phyloP scores from a whole-genome alignment of 2,329 filamentous ascomycete species.

The Rhexocercosporidium sp. region DNA sequence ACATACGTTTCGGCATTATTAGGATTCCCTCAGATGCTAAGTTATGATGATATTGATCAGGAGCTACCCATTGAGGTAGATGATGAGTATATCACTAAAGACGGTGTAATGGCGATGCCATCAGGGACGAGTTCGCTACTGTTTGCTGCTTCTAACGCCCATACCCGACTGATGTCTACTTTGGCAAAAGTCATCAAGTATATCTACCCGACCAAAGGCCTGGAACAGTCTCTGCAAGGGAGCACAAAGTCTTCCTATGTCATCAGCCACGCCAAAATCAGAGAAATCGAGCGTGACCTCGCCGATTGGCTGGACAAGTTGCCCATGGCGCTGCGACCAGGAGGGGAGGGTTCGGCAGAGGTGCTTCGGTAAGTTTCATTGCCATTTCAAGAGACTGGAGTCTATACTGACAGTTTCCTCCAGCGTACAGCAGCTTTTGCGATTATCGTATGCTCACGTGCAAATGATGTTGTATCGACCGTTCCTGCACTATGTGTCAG shows the following conservation, averaged over 20 bases:
- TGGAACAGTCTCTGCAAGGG: constrained; percentile 50
- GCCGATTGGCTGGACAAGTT: constrained; percentile 69
- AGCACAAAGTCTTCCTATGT: constrained; percentile 55
- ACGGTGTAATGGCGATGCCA: constrained; percentile 60
- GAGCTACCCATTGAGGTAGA: constrained; percentile 68
- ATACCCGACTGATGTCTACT: constrained; percentile 67
- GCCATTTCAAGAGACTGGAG: background rate
- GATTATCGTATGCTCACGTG: constrained; percentile 82
- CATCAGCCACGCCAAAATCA: constrained; percentile 67
- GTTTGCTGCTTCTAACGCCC: constrained; percentile 69
- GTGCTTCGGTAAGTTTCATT: constrained; percentile 70
- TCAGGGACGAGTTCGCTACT: constrained; percentile 58
- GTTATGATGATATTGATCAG: constrained; percentile 70
- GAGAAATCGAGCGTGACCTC: constrained; percentile 67
- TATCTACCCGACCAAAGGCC: constrained; percentile 67
- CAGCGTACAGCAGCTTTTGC: constrained; percentile 73
- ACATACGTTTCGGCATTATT: constrained; percentile 72
- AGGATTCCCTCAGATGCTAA: constrained; percentile 68
- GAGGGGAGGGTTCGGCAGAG: constrained; percentile 75
- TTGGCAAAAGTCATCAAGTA: constrained; percentile 67
- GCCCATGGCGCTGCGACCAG: constrained; percentile 78
- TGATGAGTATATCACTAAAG: constrained; percentile 68
- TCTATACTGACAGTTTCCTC: constrained; percentile 31
- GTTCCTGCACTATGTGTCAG: constrained; percentile 82
- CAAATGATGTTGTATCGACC: constrained; percentile 84